Base-by-base conservation (phyloP, 306 rosid species). In the Gastrolobium bilobum region DNA sequence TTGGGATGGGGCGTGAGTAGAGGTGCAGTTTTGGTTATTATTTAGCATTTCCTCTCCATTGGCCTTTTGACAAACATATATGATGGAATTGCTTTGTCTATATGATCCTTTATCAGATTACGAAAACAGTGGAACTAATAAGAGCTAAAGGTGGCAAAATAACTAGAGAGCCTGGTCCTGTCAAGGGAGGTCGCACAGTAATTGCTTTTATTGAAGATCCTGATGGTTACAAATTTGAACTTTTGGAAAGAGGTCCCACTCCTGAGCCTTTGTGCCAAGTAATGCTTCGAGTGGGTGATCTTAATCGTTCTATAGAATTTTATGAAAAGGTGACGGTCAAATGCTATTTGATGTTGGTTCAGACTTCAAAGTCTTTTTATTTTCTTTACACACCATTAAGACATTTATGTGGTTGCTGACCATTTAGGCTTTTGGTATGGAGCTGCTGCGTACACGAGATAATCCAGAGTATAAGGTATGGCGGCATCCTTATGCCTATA, bases 211-310 rank as follows among this genome's bases (percentile, higher is more conserved):
- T 95, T 75, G 99, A 95, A 86, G 99, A 95, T 82, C 95, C 95
- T 1, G 99, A 95, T 91, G 99, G 99, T 78, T 95, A 95, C 79
- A 95, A 95, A 81, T 95, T 95, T 81, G 98, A 95, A 82, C 92
- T 95, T 78, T 81, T 95, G 89, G 94, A 93, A 88, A 95, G 97
- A 84, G 98, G 94, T 46, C 94, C 99, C 57, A 85, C 93, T 63
- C 98, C 97, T 62, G 99, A 92, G 81, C 98, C 99, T 31, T 90
- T 90, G 83, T 95, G 97, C 75, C 99, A 95, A 91, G 94, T 95
- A 78, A 95, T 95, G 99, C 97, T 95, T 85, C 97, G 97, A 72
- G 99, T 91, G 53, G 99, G 99, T n/a, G 96, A 93, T 83, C 99
- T 93, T 75, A 91, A 91, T 67, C 97, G 96, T 77, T 95, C 99